Conservation (phyloP, 1,139 yeast species). For the Blastobotrys arbuscula region DNA sequence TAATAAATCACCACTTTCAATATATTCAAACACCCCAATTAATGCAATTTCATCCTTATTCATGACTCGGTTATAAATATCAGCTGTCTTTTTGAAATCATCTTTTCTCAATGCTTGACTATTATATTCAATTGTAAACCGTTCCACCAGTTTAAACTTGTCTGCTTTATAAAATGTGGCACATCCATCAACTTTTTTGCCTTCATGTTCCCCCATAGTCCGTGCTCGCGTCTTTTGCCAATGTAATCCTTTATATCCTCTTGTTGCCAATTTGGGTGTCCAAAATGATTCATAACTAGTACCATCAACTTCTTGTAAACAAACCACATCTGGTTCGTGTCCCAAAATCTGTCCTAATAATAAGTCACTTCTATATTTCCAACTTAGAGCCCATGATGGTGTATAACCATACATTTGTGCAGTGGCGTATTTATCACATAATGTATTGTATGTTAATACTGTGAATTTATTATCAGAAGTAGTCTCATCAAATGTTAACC, state of each 20-base stretch:
- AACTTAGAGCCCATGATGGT: slow-evolving; percentile 93
- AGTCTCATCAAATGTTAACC: slow-evolving; percentile 52
- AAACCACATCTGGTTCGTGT: slow-evolving; percentile 67
- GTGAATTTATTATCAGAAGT: slow-evolving; percentile 45
- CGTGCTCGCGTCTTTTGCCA: slow-evolving; percentile 88
- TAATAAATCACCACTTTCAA: slow-evolving; percentile 54
- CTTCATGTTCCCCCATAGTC: slow-evolving; percentile 74
- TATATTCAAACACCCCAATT: slow-evolving; percentile 70
- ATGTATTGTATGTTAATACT: slow-evolving; percentile 78
- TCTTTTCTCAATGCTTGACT: slow-evolving; percentile 83
- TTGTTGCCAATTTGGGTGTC: slow-evolving; percentile 64
- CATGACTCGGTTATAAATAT: slow-evolving; percentile 92
- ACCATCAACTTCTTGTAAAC: slow-evolving; percentile 94
- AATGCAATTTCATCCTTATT: slow-evolving; percentile 91
- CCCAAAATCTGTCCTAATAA: slow-evolving; percentile 66
- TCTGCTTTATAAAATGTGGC: slow-evolving; percentile 75
- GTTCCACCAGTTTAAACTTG: slow-evolving; percentile 65
- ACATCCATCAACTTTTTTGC: slow-evolving; percentile 95
- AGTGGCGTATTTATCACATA: slow-evolving; percentile 95
- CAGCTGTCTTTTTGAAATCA: slow-evolving; percentile 88
- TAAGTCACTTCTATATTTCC: slow-evolving; percentile 84
- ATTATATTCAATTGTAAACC: slow-evolving; percentile 68
- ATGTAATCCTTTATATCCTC: slow-evolving; percentile 78
- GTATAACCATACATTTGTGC: slow-evolving; percentile 88
- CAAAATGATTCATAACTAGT: slow-evolving; percentile 81